Conservation (phyloP, 2,329 filamentous ascomycete species). For the Microsporum canis region DNA sequence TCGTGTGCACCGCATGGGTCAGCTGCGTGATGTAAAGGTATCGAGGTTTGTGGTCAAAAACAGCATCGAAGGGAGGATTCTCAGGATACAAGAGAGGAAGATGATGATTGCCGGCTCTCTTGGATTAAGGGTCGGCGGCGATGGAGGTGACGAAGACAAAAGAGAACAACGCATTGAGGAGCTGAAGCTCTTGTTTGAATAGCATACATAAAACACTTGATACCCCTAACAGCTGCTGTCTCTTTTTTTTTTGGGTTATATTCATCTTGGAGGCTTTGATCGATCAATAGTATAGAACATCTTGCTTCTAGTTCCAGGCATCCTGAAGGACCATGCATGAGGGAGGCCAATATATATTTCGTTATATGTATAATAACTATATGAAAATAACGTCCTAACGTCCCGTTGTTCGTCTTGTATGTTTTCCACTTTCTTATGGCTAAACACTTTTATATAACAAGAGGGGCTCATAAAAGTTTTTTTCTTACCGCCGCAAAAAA, state of each 20-base stretch:
- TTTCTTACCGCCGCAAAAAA: not conserved
- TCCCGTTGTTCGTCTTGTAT: not conserved
- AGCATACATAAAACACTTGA: not conserved
- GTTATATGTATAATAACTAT: too few relatives aligned
- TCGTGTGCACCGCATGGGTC: conserved; percentile 93
- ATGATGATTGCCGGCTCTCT: conserved; percentile 77
- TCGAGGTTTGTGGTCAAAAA: conserved; percentile 78
- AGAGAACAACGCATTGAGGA: conserved; percentile 82
- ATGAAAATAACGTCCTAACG: too few relatives aligned
- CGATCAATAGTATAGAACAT: not conserved
- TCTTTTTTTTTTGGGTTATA: not conserved
- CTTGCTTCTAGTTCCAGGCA: not conserved
- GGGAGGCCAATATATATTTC: not conserved
- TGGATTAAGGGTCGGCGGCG: conserved; percentile 91
- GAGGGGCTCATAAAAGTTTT: not conserved
- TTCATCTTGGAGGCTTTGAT: not conserved
- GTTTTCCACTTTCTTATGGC: not conserved
- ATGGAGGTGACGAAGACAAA: conserved; percentile 81
- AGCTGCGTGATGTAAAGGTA: conserved; percentile 74
- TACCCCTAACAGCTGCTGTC: not conserved
- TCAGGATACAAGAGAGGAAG: conserved; percentile 86
- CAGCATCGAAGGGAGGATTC: conserved; percentile 91
- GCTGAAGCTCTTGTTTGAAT: conserved; percentile 68
- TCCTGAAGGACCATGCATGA: not conserved
- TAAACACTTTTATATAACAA: not conserved